Percentiles rank a stretch among this genome's conserved stretches.
Conservation (phyloP, 164 flowering plant genomes). For the Echeveria elegans region DNA sequence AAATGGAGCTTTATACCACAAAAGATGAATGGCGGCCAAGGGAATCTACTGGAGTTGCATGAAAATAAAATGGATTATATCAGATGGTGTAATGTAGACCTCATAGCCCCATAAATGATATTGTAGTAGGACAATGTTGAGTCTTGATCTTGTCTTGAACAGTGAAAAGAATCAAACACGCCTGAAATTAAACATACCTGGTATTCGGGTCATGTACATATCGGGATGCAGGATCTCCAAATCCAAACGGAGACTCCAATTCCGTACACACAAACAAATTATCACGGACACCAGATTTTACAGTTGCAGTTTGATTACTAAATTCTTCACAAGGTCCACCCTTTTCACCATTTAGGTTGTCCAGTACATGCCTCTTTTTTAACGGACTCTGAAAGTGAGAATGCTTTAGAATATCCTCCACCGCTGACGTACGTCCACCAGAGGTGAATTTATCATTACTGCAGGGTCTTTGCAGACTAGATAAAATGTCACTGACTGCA, state of each 20-base stretch:
- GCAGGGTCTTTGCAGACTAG: conserved; percentile 43
- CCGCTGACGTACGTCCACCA: conserved; percentile 6
- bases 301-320: conserved; percentile 8
- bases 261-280: too few species aligned
- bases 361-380: conserved; percentile 13
- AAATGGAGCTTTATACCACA: too few species aligned
- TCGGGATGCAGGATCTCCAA: neutral
- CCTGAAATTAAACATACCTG: neutral
- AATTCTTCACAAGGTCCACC: conserved; percentile 7
- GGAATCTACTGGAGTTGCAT: too few species aligned
- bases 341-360: conserved; percentile 8
- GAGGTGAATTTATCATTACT: conserved; percentile 11
- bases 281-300: neutral
- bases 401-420: conserved; percentile 16
- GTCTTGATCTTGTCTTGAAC: too few species aligned
- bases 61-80: too few species aligned
- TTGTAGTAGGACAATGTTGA: too few species aligned
- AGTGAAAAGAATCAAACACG: too few species aligned
- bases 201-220: too few species aligned
- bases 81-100: too few species aligned
- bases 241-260: neutral
- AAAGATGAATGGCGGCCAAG: too few species aligned
- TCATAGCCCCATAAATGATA: too few species aligned
- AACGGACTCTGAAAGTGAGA: conserved; percentile 17
- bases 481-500: conserved; percentile 59